Base-by-base conservation (phyloP, 2,329 filamentous ascomycete genomes). In the Claviceps maximensis region DNA sequence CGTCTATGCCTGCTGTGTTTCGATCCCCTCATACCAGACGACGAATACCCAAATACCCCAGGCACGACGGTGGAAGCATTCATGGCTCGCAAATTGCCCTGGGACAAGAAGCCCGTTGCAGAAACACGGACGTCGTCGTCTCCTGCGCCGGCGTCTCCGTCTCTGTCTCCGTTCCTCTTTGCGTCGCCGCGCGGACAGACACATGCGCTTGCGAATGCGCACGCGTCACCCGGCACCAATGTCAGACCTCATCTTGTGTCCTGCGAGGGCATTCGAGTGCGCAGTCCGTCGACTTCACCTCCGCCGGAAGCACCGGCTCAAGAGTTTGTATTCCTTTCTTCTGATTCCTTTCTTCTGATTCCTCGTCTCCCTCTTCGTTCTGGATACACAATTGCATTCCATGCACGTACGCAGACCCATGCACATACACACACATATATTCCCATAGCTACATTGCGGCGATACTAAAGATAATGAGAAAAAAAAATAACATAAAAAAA, bases 261-360 rank as follows among this genome's bases (percentile, higher is more conserved):
- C 25, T 19, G 6, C 9, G 23, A 3, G 33, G 13, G 15, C 25
- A 27, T 15, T 3, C 53, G 57, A 1, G 44, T 59, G 12, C 62
- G 70, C 25, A 72, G 69, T 33, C 68, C 70, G 17, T 78, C 77
- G 0, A 75, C 74, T 9, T 79, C 78, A 3, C 76, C 77, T 5
- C 74, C 75, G 1, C 74, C 74, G 1, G 69, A 73, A 25, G 70
- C 75, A 10, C 71, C 73, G 1, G 55, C 61, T 50, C 73, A 79
- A 66, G 68, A 62, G 76, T 79, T 7, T 38, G 36, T 38, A 17
- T n/a, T 6, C 36, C 36, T 17, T 4, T 44, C 13, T 8, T 31
- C n/a, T 6, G 29, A 31, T 6, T 5, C 3, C 3, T 9, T 9
- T 9, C 29, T 9, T 6, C 10, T 31, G n/a, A n/a, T n/a, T n/a